These are phyloP conservation scores for Graphilbum ipis-grandicollis DNA, from an alignment of 2,329 filamentous ascomycete species.

Conservation along the genomic window DNA sequence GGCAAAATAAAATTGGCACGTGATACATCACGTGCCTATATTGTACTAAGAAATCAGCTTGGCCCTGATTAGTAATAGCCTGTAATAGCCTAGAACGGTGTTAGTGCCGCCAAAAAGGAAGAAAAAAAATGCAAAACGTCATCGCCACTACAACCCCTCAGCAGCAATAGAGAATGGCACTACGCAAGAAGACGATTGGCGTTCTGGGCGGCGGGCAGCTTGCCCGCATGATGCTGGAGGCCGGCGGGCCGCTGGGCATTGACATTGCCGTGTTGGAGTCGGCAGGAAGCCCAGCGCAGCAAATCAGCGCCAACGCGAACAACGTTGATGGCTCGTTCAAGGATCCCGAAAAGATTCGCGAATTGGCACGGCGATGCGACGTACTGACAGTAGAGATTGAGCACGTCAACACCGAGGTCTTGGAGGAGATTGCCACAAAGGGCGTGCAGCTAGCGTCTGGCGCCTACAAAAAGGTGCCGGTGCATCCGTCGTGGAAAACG, in stretches of 20 bases:
- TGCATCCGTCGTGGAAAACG: constrained; percentile 74
- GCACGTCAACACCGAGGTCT: constrained; percentile 77
- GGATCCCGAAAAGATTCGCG: constrained; percentile 58
- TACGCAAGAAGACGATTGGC: constrained; percentile 18
- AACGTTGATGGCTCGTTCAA: constrained; percentile 84
- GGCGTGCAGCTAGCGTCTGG: constrained; percentile 37
- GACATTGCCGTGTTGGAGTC: constrained; percentile 66
- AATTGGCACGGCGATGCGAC: constrained; percentile 61
- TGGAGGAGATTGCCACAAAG: constrained; percentile 61
- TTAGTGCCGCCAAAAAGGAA: no score
- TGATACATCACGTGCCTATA: no score
- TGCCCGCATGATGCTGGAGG: constrained; percentile 85
- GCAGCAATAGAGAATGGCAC: neutral
- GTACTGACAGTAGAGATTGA: constrained; percentile 89
- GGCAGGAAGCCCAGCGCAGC: constrained; percentile 63
- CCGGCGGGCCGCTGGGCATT: constrained; percentile 58
- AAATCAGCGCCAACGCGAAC: constrained; percentile 48
- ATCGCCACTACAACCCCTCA: neutral
- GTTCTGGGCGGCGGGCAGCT: constrained; percentile 53
- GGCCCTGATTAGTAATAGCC: no score
- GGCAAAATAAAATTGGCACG: no score
- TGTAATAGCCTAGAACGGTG: no score
- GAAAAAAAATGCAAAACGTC: neutral
- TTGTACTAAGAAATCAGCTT: no score
- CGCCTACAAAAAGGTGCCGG: constrained; percentile 32